Evolutionary conservation across 202 grass and related monocot species (phyloP), one percentile per base, ranked within the genome.

Genomic region (Hordeum pubiflorum): DNA sequence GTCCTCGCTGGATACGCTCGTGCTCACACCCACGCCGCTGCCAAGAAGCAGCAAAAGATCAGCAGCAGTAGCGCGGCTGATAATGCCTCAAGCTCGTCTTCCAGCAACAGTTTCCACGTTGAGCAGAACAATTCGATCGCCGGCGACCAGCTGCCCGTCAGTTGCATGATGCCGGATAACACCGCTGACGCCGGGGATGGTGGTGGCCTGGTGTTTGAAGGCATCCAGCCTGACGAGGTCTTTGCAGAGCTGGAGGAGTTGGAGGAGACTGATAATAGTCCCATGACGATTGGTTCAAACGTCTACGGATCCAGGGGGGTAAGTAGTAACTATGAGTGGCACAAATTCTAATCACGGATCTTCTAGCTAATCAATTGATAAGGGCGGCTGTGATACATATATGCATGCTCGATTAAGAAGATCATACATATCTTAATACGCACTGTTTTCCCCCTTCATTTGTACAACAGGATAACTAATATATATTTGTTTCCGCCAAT

Each of bases 1-100:
- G 72, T 87, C 4, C 88, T 93, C 1, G 91, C 91, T 9, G 91
- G 91, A 21, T 88, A 89, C 54, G 79, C 91, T 3, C 79, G 87
- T 4, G 68, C 79, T 78, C 87, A 86, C 39, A 78, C 66, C 10
- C 67, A 82, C 14, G 31, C 62, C 20, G 4, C 69, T 15, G 24
- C 46, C 71, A 86, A 43, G 18, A 80, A 70, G 79, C 81, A 79
- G 23, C 40, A 69, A 9, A 76, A 78, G 58, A 78, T 9, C 41
- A 46, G 2, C 20, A 73, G 12, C 58, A 67, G 48, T 11, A 21
- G 17, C 14, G 2, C 17, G 43, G 5, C 20, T 4, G 22, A 72
- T 50, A 72, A 72, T 32, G 24, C 18, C 26, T 9, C 56, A 3
- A 36, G 39, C 13, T 41, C 71, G 0, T 76, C 80, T 1, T 32